phyloP scores from a whole-genome alignment of 1,139 yeast species.

The Pneumocystis murina region DNA sequence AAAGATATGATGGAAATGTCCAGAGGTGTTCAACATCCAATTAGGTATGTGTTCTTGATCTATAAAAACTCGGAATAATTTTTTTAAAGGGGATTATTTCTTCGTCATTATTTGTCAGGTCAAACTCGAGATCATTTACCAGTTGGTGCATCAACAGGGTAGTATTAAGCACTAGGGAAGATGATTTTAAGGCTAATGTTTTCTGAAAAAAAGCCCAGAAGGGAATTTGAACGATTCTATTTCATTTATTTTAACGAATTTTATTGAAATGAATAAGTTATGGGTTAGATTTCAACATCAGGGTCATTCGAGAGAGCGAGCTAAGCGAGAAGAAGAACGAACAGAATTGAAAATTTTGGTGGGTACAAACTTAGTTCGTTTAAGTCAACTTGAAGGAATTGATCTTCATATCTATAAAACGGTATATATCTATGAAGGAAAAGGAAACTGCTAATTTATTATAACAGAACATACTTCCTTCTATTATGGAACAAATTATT shows the following conservation, averaged over 20 bases:
- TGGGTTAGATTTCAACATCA: slow-evolving; percentile 96
- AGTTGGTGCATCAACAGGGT: slow-evolving; percentile 18
- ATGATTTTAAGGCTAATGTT: background rate
- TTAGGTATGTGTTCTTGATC: slow-evolving; percentile 20
- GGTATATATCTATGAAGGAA: slow-evolving; percentile 1
- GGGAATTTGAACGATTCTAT: slow-evolving; percentile 50
- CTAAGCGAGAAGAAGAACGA: slow-evolving; percentile 60
- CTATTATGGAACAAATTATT: slow-evolving; percentile 72
- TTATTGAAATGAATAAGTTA: slow-evolving; percentile 90
- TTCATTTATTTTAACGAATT: slow-evolving; percentile 64
- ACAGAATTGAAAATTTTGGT: slow-evolving; percentile 81
- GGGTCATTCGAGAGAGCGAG: slow-evolving; percentile 78
- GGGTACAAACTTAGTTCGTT: slow-evolving; percentile 79
- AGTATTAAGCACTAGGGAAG: slow-evolving; percentile 10
- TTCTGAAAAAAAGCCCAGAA: slow-evolving; percentile 20
- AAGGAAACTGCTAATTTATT: background rate
- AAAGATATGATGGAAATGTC: slow-evolving; percentile 98
- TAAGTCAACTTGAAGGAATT: slow-evolving; percentile 74
- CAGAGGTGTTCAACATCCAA: slow-evolving; percentile 93
- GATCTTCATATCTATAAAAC: slow-evolving; percentile 47
- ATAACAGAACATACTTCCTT: slow-evolving; percentile 45
- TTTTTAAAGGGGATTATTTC: slow-evolving; percentile 46
- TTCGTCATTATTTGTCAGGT: slow-evolving; percentile 78
- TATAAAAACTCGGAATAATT: background rate
- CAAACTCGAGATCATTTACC: slow-evolving; percentile 63